Conservation (phyloP, 169 alveolate genomes). For the Plasmodium berghei region DNA sequence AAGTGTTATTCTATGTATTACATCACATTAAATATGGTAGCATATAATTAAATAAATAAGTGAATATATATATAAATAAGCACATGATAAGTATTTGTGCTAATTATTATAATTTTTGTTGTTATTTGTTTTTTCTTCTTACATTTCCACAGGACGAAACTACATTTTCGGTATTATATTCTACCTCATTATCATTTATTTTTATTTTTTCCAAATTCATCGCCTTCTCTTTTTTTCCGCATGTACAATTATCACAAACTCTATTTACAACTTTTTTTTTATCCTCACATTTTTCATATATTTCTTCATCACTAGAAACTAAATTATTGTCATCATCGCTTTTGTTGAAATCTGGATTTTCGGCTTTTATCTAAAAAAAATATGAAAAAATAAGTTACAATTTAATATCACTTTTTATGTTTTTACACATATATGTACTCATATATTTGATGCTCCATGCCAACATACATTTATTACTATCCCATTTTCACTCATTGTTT, state of each 20-base stretch:
- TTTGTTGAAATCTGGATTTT: slow-evolving; percentile 47
- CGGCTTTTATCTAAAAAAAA: slow-evolving; percentile 53
- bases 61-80: not conserved
- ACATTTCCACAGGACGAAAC: slow-evolving; percentile 75
- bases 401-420: not conserved
- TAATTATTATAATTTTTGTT: no score
- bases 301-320: slow-evolving; percentile 49
- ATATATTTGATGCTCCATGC: not conserved
- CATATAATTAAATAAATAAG: not conserved
- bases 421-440: not conserved
- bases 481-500: slow-evolving; percentile 40
- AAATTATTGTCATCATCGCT: slow-evolving; percentile 34
- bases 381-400: not conserved
- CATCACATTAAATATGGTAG: no score
- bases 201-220: slow-evolving; percentile 26
- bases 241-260: slow-evolving; percentile 74
- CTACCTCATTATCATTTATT: slow-evolving; percentile 47
- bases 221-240: slow-evolving; percentile 51
- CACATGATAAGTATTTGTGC: no score
- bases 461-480: slow-evolving; percentile 50
- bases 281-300: slow-evolving; percentile 38
- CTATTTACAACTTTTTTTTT: slow-evolving; percentile 67
- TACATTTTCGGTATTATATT: slow-evolving; percentile 60
- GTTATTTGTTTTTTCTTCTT: not conserved
- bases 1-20: no score